Evolutionary conservation across 1,284 basidiomycete species (phyloP), one percentile per base, ranked within the genome.

Genomic region (Sporisorium reilianum): DNA sequence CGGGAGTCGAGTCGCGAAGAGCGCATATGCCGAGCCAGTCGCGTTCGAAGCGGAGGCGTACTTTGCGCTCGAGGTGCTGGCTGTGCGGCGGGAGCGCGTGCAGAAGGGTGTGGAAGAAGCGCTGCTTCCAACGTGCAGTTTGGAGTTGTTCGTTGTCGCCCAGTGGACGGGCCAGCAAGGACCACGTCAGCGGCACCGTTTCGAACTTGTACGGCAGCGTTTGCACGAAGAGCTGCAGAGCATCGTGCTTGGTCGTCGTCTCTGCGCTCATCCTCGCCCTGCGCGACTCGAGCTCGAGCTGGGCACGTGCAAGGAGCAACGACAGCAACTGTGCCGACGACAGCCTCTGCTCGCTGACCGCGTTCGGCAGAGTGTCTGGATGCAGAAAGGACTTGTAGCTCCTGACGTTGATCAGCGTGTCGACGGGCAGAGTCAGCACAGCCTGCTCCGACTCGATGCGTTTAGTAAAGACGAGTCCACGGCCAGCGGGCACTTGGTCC

Each of bases 131-230:
- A 5, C 42, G 12, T 18, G 5, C 14, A 5, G 3, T 22, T 16
- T 11, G 5, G 40, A 11, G 18, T 20, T 16, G 12, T 48, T 34
- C 20, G 12, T 5, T 23, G 18, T 26, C 5, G 22, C 10, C 36
- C 5, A 22, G 22, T 18, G 8, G 32, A 38, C 22, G 26, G 6
- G 56, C 64, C 16, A 52, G 20, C n/a, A 58, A n/a, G 5, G 53
- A 56, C 79, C 79, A 79, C 1, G 61, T 58, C 14, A 80, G 50
- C 1, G 79, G 79, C 20, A 62, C 64, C 1, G 73, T 79, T n/a
- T 56, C 55, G 41, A 80, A 80, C 2, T 4, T 38, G 4, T 25
- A 5, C 3, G 79, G 79, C n/a, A 80, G 56, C 2, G 77, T 78
- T 22, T 49, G 45, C 3, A 77, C 54, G 46, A 80, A 79, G 2